Evolutionary conservation across 225 moss, liverwort and hornwort genomes (phyloP).

Genomic region (Climacium dendroides): DNA sequence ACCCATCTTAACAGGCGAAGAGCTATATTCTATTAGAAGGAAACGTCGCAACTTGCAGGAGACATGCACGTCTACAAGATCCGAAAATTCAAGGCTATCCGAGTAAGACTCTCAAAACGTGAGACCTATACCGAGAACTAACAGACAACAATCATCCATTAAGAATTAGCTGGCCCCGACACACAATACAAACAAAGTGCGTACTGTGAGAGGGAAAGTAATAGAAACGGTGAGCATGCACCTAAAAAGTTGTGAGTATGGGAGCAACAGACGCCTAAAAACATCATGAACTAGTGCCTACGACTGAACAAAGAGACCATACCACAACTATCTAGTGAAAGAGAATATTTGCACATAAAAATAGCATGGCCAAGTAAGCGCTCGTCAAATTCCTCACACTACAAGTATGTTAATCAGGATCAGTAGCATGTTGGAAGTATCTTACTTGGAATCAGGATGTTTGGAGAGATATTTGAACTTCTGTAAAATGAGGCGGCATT

Average conservation of each 20-base stretch:
- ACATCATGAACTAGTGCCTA: not conserved
- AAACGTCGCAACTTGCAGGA: not conserved
- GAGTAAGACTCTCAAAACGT: not conserved
- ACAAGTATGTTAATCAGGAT: not conserved
- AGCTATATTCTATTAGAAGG: not conserved
- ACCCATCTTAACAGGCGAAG: conserved; percentile 51
- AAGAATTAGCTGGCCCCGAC: not conserved
- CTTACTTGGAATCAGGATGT: conserved; percentile 69
- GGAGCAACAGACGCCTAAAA: not conserved
- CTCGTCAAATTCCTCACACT: not conserved
- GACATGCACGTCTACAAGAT: not conserved
- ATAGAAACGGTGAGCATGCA: not conserved
- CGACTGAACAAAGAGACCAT: not conserved
- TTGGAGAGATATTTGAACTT: conserved; percentile 70
- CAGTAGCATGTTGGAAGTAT: not conserved
- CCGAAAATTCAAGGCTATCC: not conserved
- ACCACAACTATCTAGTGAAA: not conserved
- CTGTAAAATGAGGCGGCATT: conserved; percentile 81
- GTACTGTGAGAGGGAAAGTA: not conserved
- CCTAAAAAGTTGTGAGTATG: not conserved
- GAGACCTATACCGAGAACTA: not conserved
- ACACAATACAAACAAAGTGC: not conserved
- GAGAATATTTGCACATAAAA: not conserved
- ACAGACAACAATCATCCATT: not conserved
- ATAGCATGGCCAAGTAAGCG: not conserved